These are phyloP conservation scores for Nyctanthes arbortristis DNA, from an alignment of 257 asterid genomes.

Conservation along the genomic window DNA sequence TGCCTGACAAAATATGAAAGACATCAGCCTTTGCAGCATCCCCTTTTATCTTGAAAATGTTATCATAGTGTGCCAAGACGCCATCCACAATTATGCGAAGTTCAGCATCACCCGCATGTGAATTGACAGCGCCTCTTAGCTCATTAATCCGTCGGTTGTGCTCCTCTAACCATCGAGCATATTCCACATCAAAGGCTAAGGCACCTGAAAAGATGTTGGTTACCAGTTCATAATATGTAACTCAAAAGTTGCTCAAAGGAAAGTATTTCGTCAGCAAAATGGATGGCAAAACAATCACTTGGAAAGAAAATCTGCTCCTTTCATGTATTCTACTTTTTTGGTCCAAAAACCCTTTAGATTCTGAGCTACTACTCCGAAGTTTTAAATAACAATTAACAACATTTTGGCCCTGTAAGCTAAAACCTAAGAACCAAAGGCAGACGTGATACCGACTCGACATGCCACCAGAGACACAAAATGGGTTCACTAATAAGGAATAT, in stretches of 20 bases:
- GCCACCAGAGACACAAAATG: background rate
- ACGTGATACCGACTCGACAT: background rate
- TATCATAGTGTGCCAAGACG: slow-evolving; percentile 70
- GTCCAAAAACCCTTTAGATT: background rate
- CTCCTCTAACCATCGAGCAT: slow-evolving; percentile 86
- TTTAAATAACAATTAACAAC: background rate
- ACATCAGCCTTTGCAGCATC: slow-evolving; percentile 87
- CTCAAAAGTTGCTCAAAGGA: background rate
- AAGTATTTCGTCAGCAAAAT: background rate
- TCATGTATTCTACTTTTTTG: background rate
- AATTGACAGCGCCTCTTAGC: slow-evolving; percentile 84
- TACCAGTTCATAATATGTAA: background rate
- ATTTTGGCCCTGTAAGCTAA: background rate
- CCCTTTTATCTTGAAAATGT: slow-evolving; percentile 72
- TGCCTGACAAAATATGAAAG: slow-evolving; percentile 86
- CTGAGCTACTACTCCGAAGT: background rate
- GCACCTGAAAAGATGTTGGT: slow-evolving; percentile 53
- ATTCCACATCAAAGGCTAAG: slow-evolving; percentile 85
- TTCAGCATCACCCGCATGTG: slow-evolving; percentile 93
- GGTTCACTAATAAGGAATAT: too few species aligned
- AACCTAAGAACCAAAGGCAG: too few species aligned
- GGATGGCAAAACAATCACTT: background rate
- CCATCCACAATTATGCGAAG: slow-evolving; percentile 84
- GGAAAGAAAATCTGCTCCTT: background rate
- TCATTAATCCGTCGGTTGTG: slow-evolving; percentile 73